Base-by-base conservation (phyloP, 2,329 filamentous ascomycete species). In the Fusarium sp. region DNA sequence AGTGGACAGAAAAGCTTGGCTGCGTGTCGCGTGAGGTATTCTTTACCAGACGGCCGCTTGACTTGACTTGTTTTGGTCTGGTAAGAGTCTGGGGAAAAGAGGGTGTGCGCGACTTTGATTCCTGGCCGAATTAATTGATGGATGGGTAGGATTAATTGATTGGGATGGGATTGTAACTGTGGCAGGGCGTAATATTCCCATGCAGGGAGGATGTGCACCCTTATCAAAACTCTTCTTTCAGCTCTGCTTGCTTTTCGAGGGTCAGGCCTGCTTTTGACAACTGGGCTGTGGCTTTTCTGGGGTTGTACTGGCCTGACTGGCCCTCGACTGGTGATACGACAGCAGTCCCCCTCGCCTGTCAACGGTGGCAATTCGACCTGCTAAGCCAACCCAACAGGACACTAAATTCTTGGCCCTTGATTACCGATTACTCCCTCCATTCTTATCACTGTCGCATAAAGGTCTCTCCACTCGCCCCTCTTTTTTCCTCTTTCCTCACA, bases 381-480 rank as follows among this genome's bases (percentile, higher is more conserved):
- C 34, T 37, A 37, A 37, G 34, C 34, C 34, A 37, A 37, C 34
- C 32, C 34, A n/a, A 37, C 34, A n/a, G 34, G 10, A 12, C 34
- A 37, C 32, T 52, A 24, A 52, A 18, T 52, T n/a, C n/a, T 41
- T 52, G 34, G 49, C 49, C 25, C 32, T 52, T 52, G 49, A 52
- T 52, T 52, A 37, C 32, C 22, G 27, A 18, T 45, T 27, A 27
- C 27, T 25, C 27, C 27, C 27, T 29, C 27, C 27, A 29, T 29
- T 29, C 18, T 32, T 27, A n/a, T 47, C 24, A 27, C 25, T 27
- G 22, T 27, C 44, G 10, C 57, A 60, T 56, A 61, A 62, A 51
- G 45, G 40, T 51, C 51, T 24, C 44, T 51, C 47, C 25, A 37
- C 47, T 25, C 61, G 59, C 62, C 44, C 64, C 62, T 61, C 64